These are phyloP conservation scores for Brettanomyces naardenensis DNA, from an alignment of 805 yeast species.

Conservation along the genomic window DNA sequence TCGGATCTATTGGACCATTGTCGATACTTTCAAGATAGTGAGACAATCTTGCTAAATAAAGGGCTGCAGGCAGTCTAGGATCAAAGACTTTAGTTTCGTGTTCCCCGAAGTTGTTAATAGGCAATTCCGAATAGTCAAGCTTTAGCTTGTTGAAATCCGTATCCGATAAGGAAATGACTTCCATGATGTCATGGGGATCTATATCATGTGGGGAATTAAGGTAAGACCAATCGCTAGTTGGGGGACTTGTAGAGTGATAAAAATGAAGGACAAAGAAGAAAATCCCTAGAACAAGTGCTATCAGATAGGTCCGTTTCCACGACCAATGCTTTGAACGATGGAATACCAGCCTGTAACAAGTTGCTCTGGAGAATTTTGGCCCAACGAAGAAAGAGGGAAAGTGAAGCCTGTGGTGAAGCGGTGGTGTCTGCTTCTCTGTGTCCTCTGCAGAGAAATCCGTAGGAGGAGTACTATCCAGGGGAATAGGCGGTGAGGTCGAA, in stretches of 20 bases:
- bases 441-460: too few species aligned
- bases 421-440: too few species aligned
- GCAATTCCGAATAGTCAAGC: neutral
- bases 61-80: conserved; percentile 11
- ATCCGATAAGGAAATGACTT: neutral
- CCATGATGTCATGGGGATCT: neutral
- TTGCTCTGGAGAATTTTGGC: too few species aligned
- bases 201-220: neutral
- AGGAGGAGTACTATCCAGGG: too few species aligned
- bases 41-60: conserved; percentile 9
- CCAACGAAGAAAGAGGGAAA: too few species aligned
- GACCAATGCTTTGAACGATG: too few species aligned
- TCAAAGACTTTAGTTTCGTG: conserved; percentile 8
- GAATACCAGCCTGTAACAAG: too few species aligned
- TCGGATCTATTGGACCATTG: conserved; percentile 3
- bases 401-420: too few species aligned
- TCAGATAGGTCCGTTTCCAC: neutral
- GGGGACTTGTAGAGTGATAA: neutral
- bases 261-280: neutral
- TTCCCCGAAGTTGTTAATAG: neutral
- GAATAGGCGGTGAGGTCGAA: too few species aligned
- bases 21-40: conserved; percentile 3
- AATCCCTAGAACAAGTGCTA: neutral
- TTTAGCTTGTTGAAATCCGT: neutral
- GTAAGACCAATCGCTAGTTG: neutral